phyloP scores from a whole-genome alignment of 2,329 filamentous ascomycete genomes.

The Neophaeococcomyces aloes region DNA sequence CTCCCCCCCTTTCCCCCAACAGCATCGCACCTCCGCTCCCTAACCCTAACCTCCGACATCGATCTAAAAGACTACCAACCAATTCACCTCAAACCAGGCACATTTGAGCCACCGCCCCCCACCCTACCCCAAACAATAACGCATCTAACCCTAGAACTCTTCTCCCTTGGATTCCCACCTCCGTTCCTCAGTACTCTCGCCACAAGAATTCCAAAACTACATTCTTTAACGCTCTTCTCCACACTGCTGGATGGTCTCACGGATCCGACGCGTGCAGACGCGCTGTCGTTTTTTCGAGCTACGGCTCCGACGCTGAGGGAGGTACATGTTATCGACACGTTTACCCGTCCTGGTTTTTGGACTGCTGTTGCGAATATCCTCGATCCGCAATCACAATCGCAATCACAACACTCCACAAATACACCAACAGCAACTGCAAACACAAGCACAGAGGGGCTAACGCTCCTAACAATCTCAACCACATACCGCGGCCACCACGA shows the following conservation, averaged over 20 bases:
- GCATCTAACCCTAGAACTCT: slow-evolving; percentile 38
- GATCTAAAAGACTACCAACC: slow-evolving; percentile 37
- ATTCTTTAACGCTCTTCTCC: slow-evolving; percentile 35
- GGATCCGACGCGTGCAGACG: slow-evolving; percentile 30
- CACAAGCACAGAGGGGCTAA: too few relatives aligned
- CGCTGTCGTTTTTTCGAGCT: slow-evolving; percentile 31
- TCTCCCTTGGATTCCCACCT: slow-evolving; percentile 37
- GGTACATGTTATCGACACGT: slow-evolving; percentile 40
- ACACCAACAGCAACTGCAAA: too few relatives aligned
- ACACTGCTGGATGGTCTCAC: slow-evolving; percentile 37
- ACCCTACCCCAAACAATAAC: slow-evolving; percentile 32
- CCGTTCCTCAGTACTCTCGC: slow-evolving; percentile 34
- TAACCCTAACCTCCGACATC: slow-evolving; percentile 42
- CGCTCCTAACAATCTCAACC: slow-evolving; percentile 39
- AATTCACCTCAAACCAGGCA: slow-evolving; percentile 24
- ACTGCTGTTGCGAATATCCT: slow-evolving; percentile 21
- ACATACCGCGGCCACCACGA: slow-evolving; percentile 37
- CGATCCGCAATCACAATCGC: background rate
- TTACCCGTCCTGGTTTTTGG: slow-evolving; percentile 35
- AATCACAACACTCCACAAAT: too few relatives aligned
- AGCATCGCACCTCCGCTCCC: slow-evolving; percentile 33
- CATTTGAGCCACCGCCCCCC: slow-evolving; percentile 1
- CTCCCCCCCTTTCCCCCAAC: slow-evolving; percentile 37
- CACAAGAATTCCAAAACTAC: slow-evolving; percentile 32
- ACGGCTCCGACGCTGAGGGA: slow-evolving; percentile 28